Base-by-base conservation (phyloP, 2,329 filamentous ascomycete species). In the Plenodomus biglobosus region DNA sequence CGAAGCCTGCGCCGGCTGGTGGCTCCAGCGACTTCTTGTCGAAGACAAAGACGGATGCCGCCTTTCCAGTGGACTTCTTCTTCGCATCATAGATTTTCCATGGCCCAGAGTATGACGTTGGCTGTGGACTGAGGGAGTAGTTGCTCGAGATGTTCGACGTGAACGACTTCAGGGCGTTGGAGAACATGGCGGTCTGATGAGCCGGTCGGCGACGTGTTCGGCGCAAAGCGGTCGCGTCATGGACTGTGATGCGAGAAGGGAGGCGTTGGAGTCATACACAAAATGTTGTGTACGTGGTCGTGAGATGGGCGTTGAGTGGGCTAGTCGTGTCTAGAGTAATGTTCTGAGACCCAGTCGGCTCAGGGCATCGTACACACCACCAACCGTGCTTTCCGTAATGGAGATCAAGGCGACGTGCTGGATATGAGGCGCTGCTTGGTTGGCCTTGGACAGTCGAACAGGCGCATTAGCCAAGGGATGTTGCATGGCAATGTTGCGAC, bases 51-150 rank as follows among this genome's bases (percentile, higher is more conserved):
- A 97, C 85, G 15, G 92, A 96, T 46, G 87, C 94, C 7, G 86
- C 73, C 71, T 94, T 95, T 58, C 89, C 90, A 0, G 91, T 96
- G 22, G 88, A 90, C 75, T 96, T 97, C 76, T 95, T 95, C 78
- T 95, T 97, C 50, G 89, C 92, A 76, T 96, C 92, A 80, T 92
- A 92, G 65, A 99, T 94, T 77, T 91, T 95, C 94, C 94, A 99
- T 49, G 92, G 90, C 16, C 94, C 94, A 15, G 92, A 89, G 43
- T 84, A 84, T 42, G 90, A 88, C n/a, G 84, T 86, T 10, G 88
- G 83, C 50, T 83, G 84, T 20, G 85, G 80, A 18, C 90, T 86
- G 58, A 97, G 80, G 60, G 87, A 84, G 75, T 99, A 99, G 76
- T 96, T 95, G 68, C 87, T 85, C 50, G 85, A 86, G 75, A 99